Evolutionary conservation across 768 basidiomycete species (phyloP).

Genomic region (Naganishia friedmannii): DNA sequence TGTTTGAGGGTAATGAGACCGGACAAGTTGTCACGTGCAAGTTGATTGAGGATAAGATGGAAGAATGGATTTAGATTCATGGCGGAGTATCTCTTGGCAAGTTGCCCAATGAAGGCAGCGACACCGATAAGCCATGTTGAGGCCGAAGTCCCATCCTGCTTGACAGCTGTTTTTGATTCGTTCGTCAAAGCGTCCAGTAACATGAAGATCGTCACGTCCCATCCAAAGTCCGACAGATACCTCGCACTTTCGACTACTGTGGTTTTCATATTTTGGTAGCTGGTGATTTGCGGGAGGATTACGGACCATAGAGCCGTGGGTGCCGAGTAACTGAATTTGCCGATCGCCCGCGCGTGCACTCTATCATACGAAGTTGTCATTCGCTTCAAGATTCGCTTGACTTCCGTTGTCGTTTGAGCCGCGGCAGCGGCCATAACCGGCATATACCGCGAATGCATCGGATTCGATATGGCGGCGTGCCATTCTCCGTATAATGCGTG

Average conservation of each 20-base stretch:
- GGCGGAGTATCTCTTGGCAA: slow-evolving; percentile 73
- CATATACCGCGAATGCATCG: slow-evolving; percentile 58
- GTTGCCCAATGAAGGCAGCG: slow-evolving; percentile 86
- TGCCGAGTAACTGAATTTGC: slow-evolving; percentile 90
- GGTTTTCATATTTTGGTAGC: slow-evolving; percentile 82
- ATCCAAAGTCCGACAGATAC: slow-evolving; percentile 88
- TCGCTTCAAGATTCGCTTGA: slow-evolving; percentile 82
- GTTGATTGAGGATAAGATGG: slow-evolving; percentile 85
- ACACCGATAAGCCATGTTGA: slow-evolving; percentile 87
- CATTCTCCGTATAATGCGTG: slow-evolving; percentile 96
- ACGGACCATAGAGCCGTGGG: slow-evolving; percentile 86
- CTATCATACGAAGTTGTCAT: slow-evolving; percentile 57
- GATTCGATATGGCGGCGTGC: slow-evolving; percentile 68
- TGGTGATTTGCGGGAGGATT: slow-evolving; percentile 89
- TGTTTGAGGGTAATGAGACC: slow-evolving; percentile 86
- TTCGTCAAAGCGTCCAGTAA: slow-evolving; percentile 84
- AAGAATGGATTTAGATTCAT: slow-evolving; percentile 79
- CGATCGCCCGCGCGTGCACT: slow-evolving; percentile 76
- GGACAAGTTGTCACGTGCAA: slow-evolving; percentile 69
- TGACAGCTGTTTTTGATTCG: slow-evolving; percentile 73
- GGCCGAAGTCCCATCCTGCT: slow-evolving; percentile 86
- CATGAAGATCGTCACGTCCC: slow-evolving; percentile 84
- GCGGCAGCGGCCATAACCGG: slow-evolving; percentile 42
- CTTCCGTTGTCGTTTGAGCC: slow-evolving; percentile 79
- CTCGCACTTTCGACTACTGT: slow-evolving; percentile 85